These are phyloP conservation scores for Begonia masoniana DNA, from an alignment of 306 rosid species.

Conservation along the genomic window DNA sequence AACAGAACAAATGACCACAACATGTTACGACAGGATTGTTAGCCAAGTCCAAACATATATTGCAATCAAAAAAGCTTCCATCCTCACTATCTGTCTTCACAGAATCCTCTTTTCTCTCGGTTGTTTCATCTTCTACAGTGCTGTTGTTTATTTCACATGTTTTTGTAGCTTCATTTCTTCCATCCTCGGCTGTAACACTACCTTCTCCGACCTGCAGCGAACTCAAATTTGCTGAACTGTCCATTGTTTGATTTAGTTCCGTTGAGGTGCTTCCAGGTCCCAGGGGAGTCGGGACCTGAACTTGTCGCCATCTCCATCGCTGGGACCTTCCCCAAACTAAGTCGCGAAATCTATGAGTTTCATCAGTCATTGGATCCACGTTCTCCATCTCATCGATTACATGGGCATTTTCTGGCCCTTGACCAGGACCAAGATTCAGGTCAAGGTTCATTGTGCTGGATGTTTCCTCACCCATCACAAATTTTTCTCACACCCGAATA, in stretches of 20 bases:
- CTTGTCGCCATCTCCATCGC: constrained; percentile 40
- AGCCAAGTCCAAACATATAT: constrained; percentile 83
- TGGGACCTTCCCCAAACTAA: constrained; percentile 40
- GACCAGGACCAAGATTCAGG: constrained; percentile 86
- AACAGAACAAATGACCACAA: constrained; percentile 94
- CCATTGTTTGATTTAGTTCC: constrained; percentile 53
- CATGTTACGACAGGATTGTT: constrained; percentile 92
- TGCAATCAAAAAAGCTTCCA: constrained; percentile 90
- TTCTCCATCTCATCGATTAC: constrained; percentile 29
- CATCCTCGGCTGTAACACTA: constrained; percentile 64
- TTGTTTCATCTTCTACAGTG: constrained; percentile 34
- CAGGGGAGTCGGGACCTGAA: constrained; percentile 22
- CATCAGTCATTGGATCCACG: constrained; percentile 52
- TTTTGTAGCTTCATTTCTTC: constrained; percentile 37
- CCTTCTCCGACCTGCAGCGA: constrained; percentile 74
- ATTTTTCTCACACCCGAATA: not conserved
- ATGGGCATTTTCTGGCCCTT: constrained; percentile 34
- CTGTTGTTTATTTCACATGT: constrained; percentile 61
- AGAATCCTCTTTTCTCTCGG: constrained; percentile 46
- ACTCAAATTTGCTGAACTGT: constrained; percentile 38
- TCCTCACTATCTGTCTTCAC: constrained; percentile 50
- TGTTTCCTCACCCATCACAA: constrained; percentile 69
- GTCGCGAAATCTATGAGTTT: constrained; percentile 36
- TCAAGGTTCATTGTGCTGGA: constrained; percentile 88
- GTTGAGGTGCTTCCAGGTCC: constrained; percentile 35